Percentiles rank a stretch among this genome's conserved stretches.
phyloP scores from a whole-genome alignment of 1,284 basidiomycete genomes.

The Caloboletus firmus region DNA sequence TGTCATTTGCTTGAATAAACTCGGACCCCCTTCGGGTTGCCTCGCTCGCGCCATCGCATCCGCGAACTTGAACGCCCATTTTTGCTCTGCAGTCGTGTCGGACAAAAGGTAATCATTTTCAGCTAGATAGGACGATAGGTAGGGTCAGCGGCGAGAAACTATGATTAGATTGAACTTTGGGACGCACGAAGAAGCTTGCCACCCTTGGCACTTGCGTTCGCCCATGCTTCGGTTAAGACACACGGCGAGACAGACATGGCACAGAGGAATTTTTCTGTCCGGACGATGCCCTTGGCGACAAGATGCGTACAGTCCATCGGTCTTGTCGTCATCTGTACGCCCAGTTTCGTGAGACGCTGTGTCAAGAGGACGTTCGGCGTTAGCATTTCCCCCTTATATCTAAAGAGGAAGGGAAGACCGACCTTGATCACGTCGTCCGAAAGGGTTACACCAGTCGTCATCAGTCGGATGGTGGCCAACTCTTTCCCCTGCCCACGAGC shows the following conservation, averaged over 20 bases:
- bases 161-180: neutral
- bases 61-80: conserved; percentile 60
- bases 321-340: conserved; percentile 59
- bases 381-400: neutral
- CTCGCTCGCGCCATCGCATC: conserved; percentile 61
- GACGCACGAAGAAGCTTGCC: conserved; percentile 64
- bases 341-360: conserved; percentile 62
- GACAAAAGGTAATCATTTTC: conserved; percentile 58
- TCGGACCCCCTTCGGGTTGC: conserved; percentile 42
- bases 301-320: conserved; percentile 75
- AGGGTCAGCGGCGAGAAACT: neutral
- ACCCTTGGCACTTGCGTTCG: conserved; percentile 53
- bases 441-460: conserved; percentile 62
- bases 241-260: conserved; percentile 62
- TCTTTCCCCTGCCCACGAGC: conserved; percentile 9
- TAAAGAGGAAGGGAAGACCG: conserved; percentile 18
- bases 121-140: conserved; percentile 42
- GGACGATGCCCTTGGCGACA: conserved; percentile 61
- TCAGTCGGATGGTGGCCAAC: conserved; percentile 39
- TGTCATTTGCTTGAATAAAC: conserved; percentile 58
- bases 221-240: conserved; percentile 69
- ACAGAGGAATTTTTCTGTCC: conserved; percentile 83
- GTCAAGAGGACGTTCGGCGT: neutral
- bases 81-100: conserved; percentile 62
- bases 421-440: conserved; percentile 58